Conservation (phyloP, 2,329 filamentous ascomycete species). For the Pseudogymnoascus sp. region DNA sequence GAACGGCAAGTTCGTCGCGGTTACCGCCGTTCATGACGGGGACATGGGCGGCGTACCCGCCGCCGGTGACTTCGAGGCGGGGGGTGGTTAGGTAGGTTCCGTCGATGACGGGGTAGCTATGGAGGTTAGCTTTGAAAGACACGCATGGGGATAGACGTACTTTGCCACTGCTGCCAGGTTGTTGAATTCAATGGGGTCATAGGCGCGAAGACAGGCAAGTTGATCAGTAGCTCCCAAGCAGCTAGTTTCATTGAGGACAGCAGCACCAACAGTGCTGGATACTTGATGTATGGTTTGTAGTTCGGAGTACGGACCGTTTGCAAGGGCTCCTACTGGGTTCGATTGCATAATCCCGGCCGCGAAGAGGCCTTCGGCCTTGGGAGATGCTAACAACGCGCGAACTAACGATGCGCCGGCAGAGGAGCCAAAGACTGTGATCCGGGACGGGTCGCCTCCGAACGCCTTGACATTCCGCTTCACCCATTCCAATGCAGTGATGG, state of each 20-base stretch:
- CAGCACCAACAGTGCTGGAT: constrained; percentile 8
- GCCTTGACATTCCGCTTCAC: constrained; percentile 38
- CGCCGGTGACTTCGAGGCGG: constrained; percentile 16
- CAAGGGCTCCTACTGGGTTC: constrained; percentile 20
- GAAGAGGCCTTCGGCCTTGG: constrained; percentile 20
- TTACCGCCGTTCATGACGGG: constrained; percentile 27
- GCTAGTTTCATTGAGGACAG: constrained; percentile 17
- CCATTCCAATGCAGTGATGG: constrained; percentile 32
- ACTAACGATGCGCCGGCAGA: constrained; percentile 45
- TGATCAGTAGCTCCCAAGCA: constrained; percentile 17
- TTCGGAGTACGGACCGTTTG: constrained; percentile 8
- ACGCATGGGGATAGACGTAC: background rate
- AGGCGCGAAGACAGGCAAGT: constrained; percentile 17
- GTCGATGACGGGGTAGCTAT: constrained; percentile 23
- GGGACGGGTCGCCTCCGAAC: constrained; percentile 38
- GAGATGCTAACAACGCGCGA: constrained; percentile 40
- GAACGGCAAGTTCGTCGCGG: constrained; percentile 28
- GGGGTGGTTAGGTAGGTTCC: constrained; percentile 24
- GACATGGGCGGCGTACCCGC: constrained; percentile 16
- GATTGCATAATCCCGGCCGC: constrained; percentile 19
- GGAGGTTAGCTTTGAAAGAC: background rate
- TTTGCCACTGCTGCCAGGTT: background rate
- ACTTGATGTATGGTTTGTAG: background rate
- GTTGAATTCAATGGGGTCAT: constrained; percentile 14
- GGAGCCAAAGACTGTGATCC: constrained; percentile 43